These are phyloP conservation scores for Petunia secreta DNA, from an alignment of 257 asterid genomes.

Conservation along the genomic window DNA sequence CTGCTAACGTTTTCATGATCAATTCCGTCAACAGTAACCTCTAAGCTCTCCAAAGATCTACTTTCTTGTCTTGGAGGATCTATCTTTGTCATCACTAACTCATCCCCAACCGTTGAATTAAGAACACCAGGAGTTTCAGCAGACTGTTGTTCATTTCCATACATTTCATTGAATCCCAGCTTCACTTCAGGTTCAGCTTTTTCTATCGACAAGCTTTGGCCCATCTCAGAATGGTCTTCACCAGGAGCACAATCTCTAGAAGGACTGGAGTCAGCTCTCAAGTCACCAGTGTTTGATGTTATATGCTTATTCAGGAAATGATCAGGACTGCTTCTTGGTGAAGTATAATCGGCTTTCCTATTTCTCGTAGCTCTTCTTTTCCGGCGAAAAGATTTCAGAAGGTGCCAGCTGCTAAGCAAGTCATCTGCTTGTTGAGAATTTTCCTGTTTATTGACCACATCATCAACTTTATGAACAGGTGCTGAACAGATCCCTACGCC, in stretches of 20 bases:
- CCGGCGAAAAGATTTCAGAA: conserved; percentile 35
- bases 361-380: conserved; percentile 55
- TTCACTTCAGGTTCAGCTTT: conserved; percentile 38
- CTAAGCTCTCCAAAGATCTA: conserved; percentile 34
- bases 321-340: conserved; percentile 36
- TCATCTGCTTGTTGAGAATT: conserved; percentile 35
- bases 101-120: conserved; percentile 29
- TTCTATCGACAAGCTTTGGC: conserved; percentile 32
- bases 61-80: conserved; percentile 36
- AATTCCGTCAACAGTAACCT: conserved; percentile 33
- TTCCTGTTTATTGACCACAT: conserved; percentile 39
- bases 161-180: conserved; percentile 24
- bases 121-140: conserved; percentile 30
- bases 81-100: conserved; percentile 31
- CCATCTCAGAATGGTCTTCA: conserved; percentile 31
- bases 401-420: conserved; percentile 32
- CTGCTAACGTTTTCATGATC: conserved; percentile 39
- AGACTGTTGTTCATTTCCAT: conserved; percentile 23
- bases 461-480: conserved; percentile 34
- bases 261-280: conserved; percentile 33
- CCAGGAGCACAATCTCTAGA: conserved; percentile 26
- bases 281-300: conserved; percentile 27
- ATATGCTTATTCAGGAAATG: conserved; percentile 31
- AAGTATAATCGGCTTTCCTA: conserved; percentile 31
- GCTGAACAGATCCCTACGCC: conserved; percentile 36